Percentiles rank a stretch among this genome's conserved stretches.
Conservation (phyloP, 2,329 filamentous ascomycete genomes). For the Falciphora oryzae region DNA sequence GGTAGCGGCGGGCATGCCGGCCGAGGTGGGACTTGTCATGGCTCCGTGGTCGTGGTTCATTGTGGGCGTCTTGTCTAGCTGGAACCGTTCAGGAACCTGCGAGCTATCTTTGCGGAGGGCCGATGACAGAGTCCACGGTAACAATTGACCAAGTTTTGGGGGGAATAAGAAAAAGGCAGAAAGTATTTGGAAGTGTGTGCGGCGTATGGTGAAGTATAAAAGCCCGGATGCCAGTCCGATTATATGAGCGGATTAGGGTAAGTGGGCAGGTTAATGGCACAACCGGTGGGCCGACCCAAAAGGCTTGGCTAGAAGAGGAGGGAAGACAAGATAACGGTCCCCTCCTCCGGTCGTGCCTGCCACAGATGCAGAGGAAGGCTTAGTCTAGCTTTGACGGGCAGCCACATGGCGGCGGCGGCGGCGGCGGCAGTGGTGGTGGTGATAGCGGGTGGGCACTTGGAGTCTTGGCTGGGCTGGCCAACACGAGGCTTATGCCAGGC, state of each 20-base stretch:
- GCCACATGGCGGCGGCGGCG: not conserved
- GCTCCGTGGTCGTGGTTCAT: not conserved
- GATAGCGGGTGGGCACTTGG: no score
- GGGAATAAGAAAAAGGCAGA: no score
- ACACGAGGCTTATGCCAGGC: not conserved
- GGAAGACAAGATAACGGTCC: not conserved
- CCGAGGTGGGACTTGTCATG: not conserved
- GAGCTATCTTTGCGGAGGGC: no score
- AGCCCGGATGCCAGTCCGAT: not conserved
- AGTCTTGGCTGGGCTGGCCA: not conserved
- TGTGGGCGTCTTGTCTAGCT: not conserved
- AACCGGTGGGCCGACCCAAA: not conserved
- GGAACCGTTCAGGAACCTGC: no score
- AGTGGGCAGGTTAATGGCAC: not conserved
- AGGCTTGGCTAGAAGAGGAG: not conserved
- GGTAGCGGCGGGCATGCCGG: conserved; percentile 13
- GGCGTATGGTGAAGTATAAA: not conserved
- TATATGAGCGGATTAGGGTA: not conserved
- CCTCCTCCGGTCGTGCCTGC: not conserved
- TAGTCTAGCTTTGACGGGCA: not conserved
- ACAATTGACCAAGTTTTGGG: no score
- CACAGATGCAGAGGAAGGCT: not conserved
- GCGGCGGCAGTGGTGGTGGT: no score
- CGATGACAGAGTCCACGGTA: no score
- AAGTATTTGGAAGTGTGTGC: not conserved